Evolutionary conservation across 2,329 filamentous ascomycete genomes (phyloP), one percentile per base, ranked within the genome.

Genomic region (Fusarium chlamydosporum): DNA sequence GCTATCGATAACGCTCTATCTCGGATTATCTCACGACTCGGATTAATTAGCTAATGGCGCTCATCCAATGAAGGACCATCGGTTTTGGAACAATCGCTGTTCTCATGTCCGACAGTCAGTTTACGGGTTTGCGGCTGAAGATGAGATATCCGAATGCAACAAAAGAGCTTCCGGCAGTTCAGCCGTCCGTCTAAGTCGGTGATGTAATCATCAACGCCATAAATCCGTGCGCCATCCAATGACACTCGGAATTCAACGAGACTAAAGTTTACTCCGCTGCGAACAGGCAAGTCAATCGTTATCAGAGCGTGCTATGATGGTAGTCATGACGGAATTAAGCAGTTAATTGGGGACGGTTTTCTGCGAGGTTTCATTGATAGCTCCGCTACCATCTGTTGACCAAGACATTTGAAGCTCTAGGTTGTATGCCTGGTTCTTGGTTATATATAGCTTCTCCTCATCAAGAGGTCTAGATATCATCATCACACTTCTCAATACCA

Each of bases 51-150:
- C 1, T 6, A 11, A 15, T 3, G 5, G 2, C 12, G 1, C 0
- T n/a, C 5, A 4, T 3, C 70, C 61, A 72, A 67, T 60, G 20
- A 34, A 26, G 3, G 8, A 1, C 3, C 3, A 18, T 70, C 72
- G 72, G 70, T 29, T 64, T 74, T 71, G 69, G 72, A 73, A 71
- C 43, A 74, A 67, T 46, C 48, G 29, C 20, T 31, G 10, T 16
- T 3, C 27, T 7, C 41, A 72, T 62, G 33, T 65, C 69, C 69
- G 67, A 65, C 9, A 11, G 9, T 7, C 34, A 47, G 23, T 46
- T 15, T n/a, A 20, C 65, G 67, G 58, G 41, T 62, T 71, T 71
- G 42, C 10, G 23, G 10, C 6, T 18, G 27, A 6, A 42, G 18
- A 33, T 54, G 12, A 35, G 34, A 68, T 61, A 29, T 65, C 67